These are phyloP conservation scores for Borealophlyctis nickersoniae DNA, from an alignment of 192 early-diverging fungal species.

Conservation along the genomic window DNA sequence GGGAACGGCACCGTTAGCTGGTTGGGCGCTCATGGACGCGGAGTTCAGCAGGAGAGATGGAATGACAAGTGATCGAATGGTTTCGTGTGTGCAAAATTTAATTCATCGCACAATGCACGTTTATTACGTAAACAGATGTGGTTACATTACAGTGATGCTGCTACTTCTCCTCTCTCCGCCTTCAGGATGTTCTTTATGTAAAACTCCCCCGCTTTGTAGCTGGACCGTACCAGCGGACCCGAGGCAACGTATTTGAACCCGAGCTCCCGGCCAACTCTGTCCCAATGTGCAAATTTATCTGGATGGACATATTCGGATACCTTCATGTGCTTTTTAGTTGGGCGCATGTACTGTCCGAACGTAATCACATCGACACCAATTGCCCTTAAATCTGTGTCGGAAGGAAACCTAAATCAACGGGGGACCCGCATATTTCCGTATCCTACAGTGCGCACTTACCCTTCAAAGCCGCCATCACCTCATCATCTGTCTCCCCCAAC, in stretches of 20 bases:
- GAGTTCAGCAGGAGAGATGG: too few relatives aligned
- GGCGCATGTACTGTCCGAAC: constrained; percentile 98
- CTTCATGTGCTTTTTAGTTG: constrained; percentile 99
- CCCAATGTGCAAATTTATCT: constrained; percentile 88
- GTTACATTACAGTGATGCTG: too few relatives aligned
- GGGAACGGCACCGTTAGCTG: too few relatives aligned
- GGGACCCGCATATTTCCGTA: constrained; percentile 8
- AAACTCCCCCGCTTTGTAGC: constrained; percentile 97
- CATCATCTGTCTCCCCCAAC: constrained; percentile 91
- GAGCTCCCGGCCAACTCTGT: constrained; percentile 71
- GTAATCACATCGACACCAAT: constrained; percentile 90
- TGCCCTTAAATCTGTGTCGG: constrained; percentile 60
- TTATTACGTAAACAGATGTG: too few relatives aligned
- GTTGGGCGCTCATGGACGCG: too few relatives aligned
- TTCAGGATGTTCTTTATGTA: constrained; percentile 73
- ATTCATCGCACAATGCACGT: too few relatives aligned
- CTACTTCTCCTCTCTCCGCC: background rate
- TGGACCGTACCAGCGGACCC: constrained; percentile 90
- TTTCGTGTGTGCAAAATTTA: too few relatives aligned
- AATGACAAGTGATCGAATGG: too few relatives aligned
- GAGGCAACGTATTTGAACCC: constrained; percentile 96
- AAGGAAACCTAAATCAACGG: too few relatives aligned
- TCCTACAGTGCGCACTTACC: constrained; percentile 52
- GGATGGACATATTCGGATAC: constrained; percentile 90
- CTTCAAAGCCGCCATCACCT: constrained; percentile 83